These are phyloP conservation scores for Ceratocystiopsis sp. DNA, from an alignment of 2,329 filamentous ascomycete species.

Conservation along the genomic window DNA sequence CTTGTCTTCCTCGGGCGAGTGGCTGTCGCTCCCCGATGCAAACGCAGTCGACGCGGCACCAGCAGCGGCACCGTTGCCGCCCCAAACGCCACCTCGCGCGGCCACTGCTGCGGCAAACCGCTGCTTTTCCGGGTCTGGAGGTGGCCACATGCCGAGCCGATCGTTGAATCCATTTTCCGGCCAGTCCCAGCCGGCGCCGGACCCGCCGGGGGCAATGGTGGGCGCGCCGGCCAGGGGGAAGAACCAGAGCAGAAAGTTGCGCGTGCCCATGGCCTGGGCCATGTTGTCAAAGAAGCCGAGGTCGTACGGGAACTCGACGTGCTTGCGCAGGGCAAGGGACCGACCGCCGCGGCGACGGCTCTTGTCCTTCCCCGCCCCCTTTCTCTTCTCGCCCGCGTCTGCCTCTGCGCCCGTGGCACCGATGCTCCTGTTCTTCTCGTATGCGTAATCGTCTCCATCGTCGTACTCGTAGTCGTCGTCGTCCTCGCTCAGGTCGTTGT, in stretches of 20 bases:
- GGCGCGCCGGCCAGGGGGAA: slow-evolving; percentile 45
- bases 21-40: neutral
- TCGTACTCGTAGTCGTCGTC: slow-evolving; percentile 9
- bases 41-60: neutral
- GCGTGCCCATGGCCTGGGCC: slow-evolving; percentile 56
- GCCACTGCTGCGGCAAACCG: slow-evolving; percentile 19
- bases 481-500: slow-evolving; percentile 16
- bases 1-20: slow-evolving; percentile 26
- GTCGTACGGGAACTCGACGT: slow-evolving; percentile 70
- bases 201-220: slow-evolving; percentile 18
- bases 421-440: too few relatives aligned
- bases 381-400: slow-evolving; percentile 15
- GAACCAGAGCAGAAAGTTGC: slow-evolving; percentile 50
- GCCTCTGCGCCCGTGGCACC: slow-evolving; percentile 10
- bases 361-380: too few relatives aligned
- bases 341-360: slow-evolving; percentile 16
- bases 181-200: slow-evolving; percentile 40
- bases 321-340: slow-evolving; percentile 25
- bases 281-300: slow-evolving; percentile 60
- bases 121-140: slow-evolving; percentile 43
- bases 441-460: slow-evolving; percentile 13
- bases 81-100: too few relatives aligned
- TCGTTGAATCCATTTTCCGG: slow-evolving; percentile 66
- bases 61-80: neutral
- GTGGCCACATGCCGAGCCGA: slow-evolving; percentile 42